Base-by-base conservation (phyloP, 345 rosid species). In the Salix exigua region DNA sequence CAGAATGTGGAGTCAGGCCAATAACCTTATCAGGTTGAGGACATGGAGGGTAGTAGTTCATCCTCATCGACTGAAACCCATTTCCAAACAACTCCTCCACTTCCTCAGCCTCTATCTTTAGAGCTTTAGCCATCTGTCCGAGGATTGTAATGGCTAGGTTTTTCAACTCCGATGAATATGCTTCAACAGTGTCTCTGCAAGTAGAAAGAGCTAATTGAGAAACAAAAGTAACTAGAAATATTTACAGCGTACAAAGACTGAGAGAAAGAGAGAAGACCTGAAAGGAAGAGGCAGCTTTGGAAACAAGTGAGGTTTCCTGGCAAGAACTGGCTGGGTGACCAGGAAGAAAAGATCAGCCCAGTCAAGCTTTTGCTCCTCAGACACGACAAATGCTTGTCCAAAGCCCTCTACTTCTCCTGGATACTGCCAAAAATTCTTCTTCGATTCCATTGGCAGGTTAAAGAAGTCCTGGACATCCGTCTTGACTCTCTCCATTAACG, bases 21-120 rank as follows among this genome's bases (percentile, higher is more conserved):
- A 82, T 82, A 35, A 76, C 85, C 30, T 66, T 28, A 6, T 79
- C 77, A 1, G 82, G 82, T 14, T 82, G 80, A 19, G 82, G 85
- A 28, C 85, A 82, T 21, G 85, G 85, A 26, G 85, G 82, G 71
- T 82, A 79, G 35, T 79, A 82, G 17, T 82, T 82, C 80, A 79
- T 73, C 33, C 85, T 79, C 60, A 79, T 42, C 13, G 73, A 0
- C 25, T 79, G 85, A 38, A 23, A 37, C 4, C 82, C 85, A n/a
- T 65, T 69, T 53, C 76, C 82, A 55, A 82, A 82, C 1, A 79
- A 9, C 30, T 70, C 70, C 18, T 2, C 70, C 51, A 83, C 73
- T 58, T 83, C 85, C n/a, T 65, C 63, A 3, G 33, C 58, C 13
- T 76, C 82, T 64, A 79, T 79, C 13, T 74, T 40, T 12, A 82